Conservation (phyloP, 2,329 filamentous ascomycete species). For the Aspergillus sp. region DNA sequence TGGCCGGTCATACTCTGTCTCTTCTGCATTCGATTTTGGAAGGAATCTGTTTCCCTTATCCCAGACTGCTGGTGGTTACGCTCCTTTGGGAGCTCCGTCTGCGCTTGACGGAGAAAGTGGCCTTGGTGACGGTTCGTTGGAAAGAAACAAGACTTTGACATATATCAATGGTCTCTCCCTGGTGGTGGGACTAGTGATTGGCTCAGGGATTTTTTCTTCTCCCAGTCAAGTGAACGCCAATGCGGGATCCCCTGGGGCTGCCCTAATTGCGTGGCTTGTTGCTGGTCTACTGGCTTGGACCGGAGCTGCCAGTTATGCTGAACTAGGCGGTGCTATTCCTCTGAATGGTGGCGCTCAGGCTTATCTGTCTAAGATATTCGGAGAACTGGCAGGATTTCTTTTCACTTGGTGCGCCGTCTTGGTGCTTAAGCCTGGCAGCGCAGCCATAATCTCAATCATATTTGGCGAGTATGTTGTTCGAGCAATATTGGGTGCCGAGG, state of each 20-base stretch:
- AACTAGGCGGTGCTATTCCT: constrained; percentile 92
- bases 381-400: constrained; percentile 86
- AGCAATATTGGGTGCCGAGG: constrained; percentile 82
- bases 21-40: constrained; percentile 94
- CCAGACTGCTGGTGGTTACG: constrained; percentile 78
- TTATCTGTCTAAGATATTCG: constrained; percentile 94
- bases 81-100: constrained; percentile 76
- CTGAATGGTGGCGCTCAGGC: constrained; percentile 92
- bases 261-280: constrained; percentile 86
- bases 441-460: constrained; percentile 94
- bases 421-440: constrained; percentile 88
- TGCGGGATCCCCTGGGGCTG: constrained; percentile 85
- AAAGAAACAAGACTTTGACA: constrained; percentile 94
- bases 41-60: constrained; percentile 89
- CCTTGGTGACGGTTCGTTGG: constrained; percentile 73
- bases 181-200: constrained; percentile 90
- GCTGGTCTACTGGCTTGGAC: constrained; percentile 96
- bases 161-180: constrained; percentile 91
- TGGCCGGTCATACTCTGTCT: constrained; percentile 79
- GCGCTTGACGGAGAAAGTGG: constrained; percentile 57
- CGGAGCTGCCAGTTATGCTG: constrained; percentile 89
- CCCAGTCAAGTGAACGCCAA: constrained; percentile 90
- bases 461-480: constrained; percentile 97
- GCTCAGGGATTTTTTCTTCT: constrained; percentile 93
- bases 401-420: constrained; percentile 96